Percentiles rank a stretch among this genome's conserved stretches.
Conservation (phyloP, 2,329 filamentous ascomycete genomes). For the Colletotrichum horii region DNA sequence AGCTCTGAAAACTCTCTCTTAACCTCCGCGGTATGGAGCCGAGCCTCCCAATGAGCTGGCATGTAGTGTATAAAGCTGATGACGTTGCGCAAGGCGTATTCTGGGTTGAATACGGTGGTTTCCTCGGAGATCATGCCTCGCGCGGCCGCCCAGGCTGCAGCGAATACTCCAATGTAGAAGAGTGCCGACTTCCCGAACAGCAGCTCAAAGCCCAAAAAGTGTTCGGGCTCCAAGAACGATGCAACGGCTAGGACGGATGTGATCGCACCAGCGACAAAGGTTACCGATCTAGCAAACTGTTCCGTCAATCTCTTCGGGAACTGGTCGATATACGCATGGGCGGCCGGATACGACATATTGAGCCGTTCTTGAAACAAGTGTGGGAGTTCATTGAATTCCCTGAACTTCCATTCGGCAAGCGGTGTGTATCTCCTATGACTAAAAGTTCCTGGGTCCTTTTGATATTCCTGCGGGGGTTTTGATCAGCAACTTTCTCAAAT, state of each 20-base stretch:
- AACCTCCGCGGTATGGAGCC: slow-evolving; percentile 93
- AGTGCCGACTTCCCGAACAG: slow-evolving; percentile 86
- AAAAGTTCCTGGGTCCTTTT: slow-evolving; percentile 87
- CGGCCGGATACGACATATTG: slow-evolving; percentile 94
- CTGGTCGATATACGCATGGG: slow-evolving; percentile 90
- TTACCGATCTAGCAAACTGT: slow-evolving; percentile 81
- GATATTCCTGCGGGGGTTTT: slow-evolving; percentile 73
- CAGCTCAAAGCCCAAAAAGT: slow-evolving; percentile 91
- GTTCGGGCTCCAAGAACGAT: slow-evolving; percentile 86
- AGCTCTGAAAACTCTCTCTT: slow-evolving; percentile 88
- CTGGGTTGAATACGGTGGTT: slow-evolving; percentile 87
- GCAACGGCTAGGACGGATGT: slow-evolving; percentile 84
- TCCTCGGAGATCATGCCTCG: slow-evolving; percentile 88
- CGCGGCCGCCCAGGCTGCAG: slow-evolving; percentile 81
- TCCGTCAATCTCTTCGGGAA: slow-evolving; percentile 96
- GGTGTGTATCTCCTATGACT: slow-evolving; percentile 92
- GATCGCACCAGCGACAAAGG: slow-evolving; percentile 86
- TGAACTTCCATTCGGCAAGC: slow-evolving; percentile 96
- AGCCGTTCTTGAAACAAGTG: slow-evolving; percentile 90
- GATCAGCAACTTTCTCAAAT: background rate
- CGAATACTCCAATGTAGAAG: slow-evolving; percentile 87
- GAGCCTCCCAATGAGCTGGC: slow-evolving; percentile 85
- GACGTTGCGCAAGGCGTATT: slow-evolving; percentile 86
- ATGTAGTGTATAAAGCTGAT: slow-evolving; percentile 93
- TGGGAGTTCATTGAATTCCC: slow-evolving; percentile 95